phyloP scores from a whole-genome alignment of 768 basidiomycete genomes.

The Mycena filopes region DNA sequence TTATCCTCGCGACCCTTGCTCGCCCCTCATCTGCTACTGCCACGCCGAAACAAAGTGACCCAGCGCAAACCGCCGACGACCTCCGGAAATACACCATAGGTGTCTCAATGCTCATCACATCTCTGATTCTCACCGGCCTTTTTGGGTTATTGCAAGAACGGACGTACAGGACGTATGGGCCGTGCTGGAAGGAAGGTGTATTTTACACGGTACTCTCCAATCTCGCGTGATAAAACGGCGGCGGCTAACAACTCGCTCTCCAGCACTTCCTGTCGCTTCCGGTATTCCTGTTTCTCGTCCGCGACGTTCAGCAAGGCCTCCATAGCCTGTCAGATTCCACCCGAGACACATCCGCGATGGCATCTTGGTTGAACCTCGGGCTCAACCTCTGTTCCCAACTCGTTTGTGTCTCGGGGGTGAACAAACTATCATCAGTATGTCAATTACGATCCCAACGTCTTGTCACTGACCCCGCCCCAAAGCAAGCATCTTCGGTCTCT shows the following conservation, averaged over 20 bases:
- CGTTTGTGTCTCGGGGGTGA: conserved; percentile 86
- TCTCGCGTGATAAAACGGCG: too few relatives aligned
- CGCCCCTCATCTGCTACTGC: conserved; percentile 53
- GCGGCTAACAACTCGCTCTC: background rate
- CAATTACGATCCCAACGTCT: conserved; percentile 8
- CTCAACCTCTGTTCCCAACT: conserved; percentile 79
- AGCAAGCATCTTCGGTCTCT: conserved; percentile 83
- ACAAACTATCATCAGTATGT: conserved; percentile 80
- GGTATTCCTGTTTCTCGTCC: conserved; percentile 70
- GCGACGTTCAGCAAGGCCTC: conserved; percentile 67
- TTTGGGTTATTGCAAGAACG: conserved; percentile 82
- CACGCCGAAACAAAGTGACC: conserved; percentile 29
- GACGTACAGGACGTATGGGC: conserved; percentile 79
- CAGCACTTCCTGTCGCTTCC: conserved; percentile 88
- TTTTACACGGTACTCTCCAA: conserved; percentile 82
- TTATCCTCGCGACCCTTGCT: conserved; percentile 78
- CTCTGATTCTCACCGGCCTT: conserved; percentile 73
- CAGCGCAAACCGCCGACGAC: conserved; percentile 43
- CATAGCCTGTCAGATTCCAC: conserved; percentile 54
- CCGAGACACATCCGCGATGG: conserved; percentile 42
- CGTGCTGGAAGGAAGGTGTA: conserved; percentile 84
- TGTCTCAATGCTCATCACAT: conserved; percentile 73
- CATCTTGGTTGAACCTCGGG: conserved; percentile 66
- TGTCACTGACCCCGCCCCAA: background rate
- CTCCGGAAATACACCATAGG: conserved; percentile 66